phyloP scores from a whole-genome alignment of 148 eudicot genomes.

The Dianthus caryophyllus region DNA sequence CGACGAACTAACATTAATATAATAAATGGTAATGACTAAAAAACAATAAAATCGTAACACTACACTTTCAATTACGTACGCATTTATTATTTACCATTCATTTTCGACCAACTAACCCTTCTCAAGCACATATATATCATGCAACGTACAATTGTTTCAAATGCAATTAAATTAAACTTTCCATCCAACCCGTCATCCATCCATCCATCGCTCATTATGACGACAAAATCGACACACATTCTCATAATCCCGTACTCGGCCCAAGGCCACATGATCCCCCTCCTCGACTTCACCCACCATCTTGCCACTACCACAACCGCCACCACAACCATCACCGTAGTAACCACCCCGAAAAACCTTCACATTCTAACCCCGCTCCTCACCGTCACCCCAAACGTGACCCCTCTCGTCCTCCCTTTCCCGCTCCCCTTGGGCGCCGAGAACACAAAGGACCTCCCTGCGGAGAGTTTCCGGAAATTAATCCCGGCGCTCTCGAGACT shows the following conservation, averaged over 20 bases:
- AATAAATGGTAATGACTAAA: too few relatives aligned
- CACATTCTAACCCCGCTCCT: conserved; percentile 16
- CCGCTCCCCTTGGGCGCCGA: conserved; percentile 27
- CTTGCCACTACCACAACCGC: conserved; percentile 15
- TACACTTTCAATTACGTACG: not conserved
- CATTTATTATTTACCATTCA: not conserved
- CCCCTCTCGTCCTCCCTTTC: conserved; percentile 24
- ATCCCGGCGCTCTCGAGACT: conserved; percentile 18
- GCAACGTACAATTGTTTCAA: too few relatives aligned
- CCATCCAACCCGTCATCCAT: too few relatives aligned
- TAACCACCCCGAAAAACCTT: conserved; percentile 33
- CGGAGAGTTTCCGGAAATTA: conserved; percentile 13
- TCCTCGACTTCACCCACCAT: conserved; percentile 31
- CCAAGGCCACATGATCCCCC: conserved; percentile 36
- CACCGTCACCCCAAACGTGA: conserved; percentile 14
- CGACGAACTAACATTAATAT: too few relatives aligned
- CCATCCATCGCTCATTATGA: not conserved
- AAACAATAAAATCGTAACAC: too few relatives aligned
- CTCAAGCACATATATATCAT: too few relatives aligned
- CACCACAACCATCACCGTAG: conserved; percentile 22
- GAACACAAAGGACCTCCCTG: conserved; percentile 30
- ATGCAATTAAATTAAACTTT: too few relatives aligned
- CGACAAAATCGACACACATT: conserved; percentile 15
- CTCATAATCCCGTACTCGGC: conserved; percentile 32
- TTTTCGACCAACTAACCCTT: too few relatives aligned